Evolutionary conservation across 177 flowering plant genomes (phyloP), one percentile per base, ranked within the genome.

Genomic region (Vitis hybrid): DNA sequence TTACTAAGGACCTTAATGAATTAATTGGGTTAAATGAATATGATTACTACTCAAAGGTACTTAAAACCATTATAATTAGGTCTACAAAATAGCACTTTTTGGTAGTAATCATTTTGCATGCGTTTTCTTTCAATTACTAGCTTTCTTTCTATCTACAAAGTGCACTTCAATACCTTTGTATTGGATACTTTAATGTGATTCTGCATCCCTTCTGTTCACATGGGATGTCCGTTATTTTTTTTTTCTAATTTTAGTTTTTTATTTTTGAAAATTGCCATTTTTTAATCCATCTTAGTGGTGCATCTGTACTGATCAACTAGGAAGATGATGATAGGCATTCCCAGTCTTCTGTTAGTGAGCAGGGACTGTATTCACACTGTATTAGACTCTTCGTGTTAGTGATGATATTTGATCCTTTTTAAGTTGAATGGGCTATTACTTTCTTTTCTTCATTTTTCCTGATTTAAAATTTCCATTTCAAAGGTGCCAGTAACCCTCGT

Each of bases 301-400:
- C 64, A 65, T 61, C 22, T 67, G 10, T 56, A 9, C 33, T 79
- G 58, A 73, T 79, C 62, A 65, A 74, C 56, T 75, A 93, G 98
- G 95, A 80, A 70, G 91, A 75, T 74, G 86, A 72, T 71, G 86
- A 76, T 33, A 69, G 51, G 76, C 66, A 51, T 63, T 74, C 80
- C 29, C 64, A 68, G 52, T 73, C 83, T 62, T 72, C 84, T 56
- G 50, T 33, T 58, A 70, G 74, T 67, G 77, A 73, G 70, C 79
- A 81, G 75, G 78, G 49, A 73, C 76, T 60, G 33, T 71, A 56
- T 67, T 22, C 14, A 10, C 22, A 57, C 22, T 21, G 22, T 66
- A 18, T 14, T 21, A 33, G 29, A 33, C 18, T 63, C 60, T 62
- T 9, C 14, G 29, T 52, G 67, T 45, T 59, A 22, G 48, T 45